phyloP scores from a whole-genome alignment of 1,139 yeast species.

The Yamadazyma dendronema region DNA sequence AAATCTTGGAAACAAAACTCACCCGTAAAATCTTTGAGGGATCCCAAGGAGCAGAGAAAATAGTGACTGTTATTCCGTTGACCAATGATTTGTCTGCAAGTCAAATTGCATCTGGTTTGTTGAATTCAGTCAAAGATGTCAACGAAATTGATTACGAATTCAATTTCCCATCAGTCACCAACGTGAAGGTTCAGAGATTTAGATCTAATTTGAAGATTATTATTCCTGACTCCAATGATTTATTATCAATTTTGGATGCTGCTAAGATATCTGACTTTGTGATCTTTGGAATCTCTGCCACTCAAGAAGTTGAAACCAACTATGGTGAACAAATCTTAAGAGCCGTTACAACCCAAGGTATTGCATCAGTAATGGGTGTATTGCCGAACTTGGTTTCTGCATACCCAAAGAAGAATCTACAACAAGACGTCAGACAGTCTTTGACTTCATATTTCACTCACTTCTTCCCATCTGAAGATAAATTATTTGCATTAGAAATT shows the following conservation, averaged over 20 bases:
- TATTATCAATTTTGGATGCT: constrained; percentile 75
- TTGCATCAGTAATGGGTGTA: constrained; percentile 78
- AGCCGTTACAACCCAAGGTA: constrained; percentile 89
- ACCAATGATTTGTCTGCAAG: constrained; percentile 66
- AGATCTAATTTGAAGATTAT: constrained; percentile 74
- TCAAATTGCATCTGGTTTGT: constrained; percentile 53
- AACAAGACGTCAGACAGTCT: constrained; percentile 74
- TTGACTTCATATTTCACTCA: constrained; percentile 79
- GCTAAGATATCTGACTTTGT: constrained; percentile 89
- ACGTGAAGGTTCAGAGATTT: constrained; percentile 58
- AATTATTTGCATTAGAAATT: constrained; percentile 68
- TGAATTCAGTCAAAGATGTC: constrained; percentile 33
- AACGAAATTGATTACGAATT: constrained; percentile 27
- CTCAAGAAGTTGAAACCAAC: constrained; percentile 71
- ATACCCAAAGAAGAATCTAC: constrained; percentile 75
- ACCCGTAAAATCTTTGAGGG: constrained; percentile 77
- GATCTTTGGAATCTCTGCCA: constrained; percentile 81
- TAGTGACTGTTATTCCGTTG: constrained; percentile 77
- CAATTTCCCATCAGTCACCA: constrained; percentile 46
- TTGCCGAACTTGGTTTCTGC: constrained; percentile 69
- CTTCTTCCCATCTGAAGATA: constrained; percentile 86
- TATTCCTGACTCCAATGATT: constrained; percentile 67
- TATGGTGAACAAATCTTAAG: constrained; percentile 89
- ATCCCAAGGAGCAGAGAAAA: constrained; percentile 73
- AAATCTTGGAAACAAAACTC: constrained; percentile 53